These are phyloP conservation scores for Rutidosis leptorrhynchoides DNA, from an alignment of 129 eudicot genomes.

Conservation along the genomic window DNA sequence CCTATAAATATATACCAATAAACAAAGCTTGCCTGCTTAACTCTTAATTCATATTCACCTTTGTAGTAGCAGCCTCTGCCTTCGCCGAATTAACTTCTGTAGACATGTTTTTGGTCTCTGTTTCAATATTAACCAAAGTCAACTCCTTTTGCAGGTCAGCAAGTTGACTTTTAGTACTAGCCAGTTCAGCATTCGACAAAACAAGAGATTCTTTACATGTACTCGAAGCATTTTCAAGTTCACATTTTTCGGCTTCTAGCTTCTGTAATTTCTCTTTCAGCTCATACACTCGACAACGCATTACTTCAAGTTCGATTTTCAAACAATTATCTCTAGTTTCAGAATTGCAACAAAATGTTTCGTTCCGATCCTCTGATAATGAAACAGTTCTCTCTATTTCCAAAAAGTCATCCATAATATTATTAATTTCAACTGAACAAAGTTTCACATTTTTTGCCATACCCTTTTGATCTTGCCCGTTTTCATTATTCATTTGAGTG, in stretches of 20 bases:
- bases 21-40: too few relatives aligned
- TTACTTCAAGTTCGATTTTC: conserved; percentile 52
- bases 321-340: conserved; percentile 41
- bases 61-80: too few relatives aligned
- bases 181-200: conserved; percentile 40
- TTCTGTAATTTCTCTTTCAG: conserved; percentile 49
- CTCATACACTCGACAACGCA: conserved; percentile 39
- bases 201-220: conserved; percentile 40
- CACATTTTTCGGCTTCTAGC: conserved; percentile 59
- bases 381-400: conserved; percentile 86
- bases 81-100: conserved; percentile 44
- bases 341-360: conserved; percentile 29
- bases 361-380: conserved; percentile 41
- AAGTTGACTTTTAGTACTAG: conserved; percentile 34
- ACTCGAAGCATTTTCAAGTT: conserved; percentile 45
- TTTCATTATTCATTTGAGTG: conserved; percentile 32
- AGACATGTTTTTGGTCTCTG: conserved; percentile 40
- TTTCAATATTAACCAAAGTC: conserved; percentile 38
- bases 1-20: too few relatives aligned
- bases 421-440: conserved; percentile 47
- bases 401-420: conserved; percentile 85
- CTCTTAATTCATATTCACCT: too few relatives aligned
- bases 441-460: conserved; percentile 27
- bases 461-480: conserved; percentile 51
- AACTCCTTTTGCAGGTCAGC: conserved; percentile 61